A percentile compares a stretch with the other conserved stretches of the same genome.
phyloP scores from a whole-genome alignment of 352 stramenopile species.

The Nothophytophthora sp. region DNA sequence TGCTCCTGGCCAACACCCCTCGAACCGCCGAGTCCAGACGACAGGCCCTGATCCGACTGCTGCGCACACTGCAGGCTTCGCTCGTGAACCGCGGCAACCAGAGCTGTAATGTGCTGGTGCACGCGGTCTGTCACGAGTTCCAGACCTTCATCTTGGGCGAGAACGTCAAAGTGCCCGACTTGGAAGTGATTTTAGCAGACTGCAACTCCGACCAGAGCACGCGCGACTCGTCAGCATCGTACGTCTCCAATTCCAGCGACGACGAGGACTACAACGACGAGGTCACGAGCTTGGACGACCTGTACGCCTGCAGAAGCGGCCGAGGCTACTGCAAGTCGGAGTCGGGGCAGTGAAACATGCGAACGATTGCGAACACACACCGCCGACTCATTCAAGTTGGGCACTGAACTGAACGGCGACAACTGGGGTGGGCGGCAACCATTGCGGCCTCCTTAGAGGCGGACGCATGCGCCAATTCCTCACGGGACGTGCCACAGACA shows the following conservation, averaged over 20 bases:
- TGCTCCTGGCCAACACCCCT: constrained; percentile 24
- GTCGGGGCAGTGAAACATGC: constrained; percentile 19
- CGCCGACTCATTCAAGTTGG: no score
- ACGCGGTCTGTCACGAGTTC: constrained; percentile 29
- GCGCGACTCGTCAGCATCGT: constrained; percentile 25
- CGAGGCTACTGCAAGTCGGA: constrained; percentile 31
- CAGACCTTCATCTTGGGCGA: constrained; percentile 28
- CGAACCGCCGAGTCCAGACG: constrained; percentile 24
- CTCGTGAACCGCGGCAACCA: constrained; percentile 36
- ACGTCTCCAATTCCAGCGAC: constrained; percentile 18
- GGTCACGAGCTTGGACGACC: constrained; percentile 12
- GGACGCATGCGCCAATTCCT: no score
- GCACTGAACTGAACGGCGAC: no score
- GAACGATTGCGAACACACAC: no score
- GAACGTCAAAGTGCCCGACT: constrained; percentile 12
- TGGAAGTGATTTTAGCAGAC: constrained; percentile 13
- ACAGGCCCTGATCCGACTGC: constrained; percentile 26
- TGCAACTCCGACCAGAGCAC: constrained; percentile 28
- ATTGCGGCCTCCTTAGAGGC: no score
- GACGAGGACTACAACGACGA: constrained; percentile 19
- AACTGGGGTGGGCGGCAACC: no score
- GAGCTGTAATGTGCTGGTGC: constrained; percentile 25
- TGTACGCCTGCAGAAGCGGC: constrained; percentile 16
- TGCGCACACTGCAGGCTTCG: constrained; percentile 25
- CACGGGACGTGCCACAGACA: no score